These are phyloP conservation scores for Clonostachys byssicola DNA, from an alignment of 2,329 filamentous ascomycete genomes.

Conservation along the genomic window DNA sequence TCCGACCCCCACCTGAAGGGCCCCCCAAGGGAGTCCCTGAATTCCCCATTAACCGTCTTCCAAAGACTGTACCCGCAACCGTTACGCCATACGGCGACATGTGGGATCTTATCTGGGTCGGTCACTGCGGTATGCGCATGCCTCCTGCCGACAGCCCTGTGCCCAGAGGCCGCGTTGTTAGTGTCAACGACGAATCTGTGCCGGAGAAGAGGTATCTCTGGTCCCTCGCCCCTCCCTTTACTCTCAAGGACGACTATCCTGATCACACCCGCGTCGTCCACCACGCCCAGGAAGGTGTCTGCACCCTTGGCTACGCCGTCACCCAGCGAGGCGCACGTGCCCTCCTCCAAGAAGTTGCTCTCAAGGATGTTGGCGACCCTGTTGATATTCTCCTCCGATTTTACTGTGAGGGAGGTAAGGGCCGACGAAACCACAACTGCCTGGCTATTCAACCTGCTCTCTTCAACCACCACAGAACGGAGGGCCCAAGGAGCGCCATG, in stretches of 20 bases:
- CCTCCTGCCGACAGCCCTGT: constrained; percentile 9
- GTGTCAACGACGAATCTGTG: constrained; percentile 25
- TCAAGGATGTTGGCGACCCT: constrained; percentile 29
- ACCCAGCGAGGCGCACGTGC: constrained; percentile 41
- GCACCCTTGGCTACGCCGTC: constrained; percentile 51
- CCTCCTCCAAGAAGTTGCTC: constrained; percentile 47
- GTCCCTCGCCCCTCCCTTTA: constrained; percentile 26
- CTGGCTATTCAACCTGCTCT: constrained; percentile 34
- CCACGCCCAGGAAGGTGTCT: constrained; percentile 30
- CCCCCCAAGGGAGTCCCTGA: constrained; percentile 4
- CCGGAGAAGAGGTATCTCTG: constrained; percentile 23
- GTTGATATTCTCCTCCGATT: constrained; percentile 40
- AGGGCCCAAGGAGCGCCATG: constrained; percentile 22
- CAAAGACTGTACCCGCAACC: constrained; percentile 6
- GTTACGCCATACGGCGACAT: constrained; percentile 41
- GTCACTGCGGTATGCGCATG: constrained; percentile 37
- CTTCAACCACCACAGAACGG: constrained; percentile 38
- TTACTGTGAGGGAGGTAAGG: constrained; percentile 34
- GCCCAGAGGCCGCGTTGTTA: constrained; percentile 22
- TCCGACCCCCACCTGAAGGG: constrained; percentile 7
- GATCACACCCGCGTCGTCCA: constrained; percentile 39
- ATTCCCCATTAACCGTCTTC: constrained; percentile 11
- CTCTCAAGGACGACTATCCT: constrained; percentile 22
- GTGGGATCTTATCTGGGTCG: constrained; percentile 49
- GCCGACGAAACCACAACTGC: constrained; percentile 27